Percentiles rank a stretch among this genome's conserved stretches.
Evolutionary conservation across 805 yeast genomes (phyloP).

Genomic region (Scheffersomyces ergatensis): DNA sequence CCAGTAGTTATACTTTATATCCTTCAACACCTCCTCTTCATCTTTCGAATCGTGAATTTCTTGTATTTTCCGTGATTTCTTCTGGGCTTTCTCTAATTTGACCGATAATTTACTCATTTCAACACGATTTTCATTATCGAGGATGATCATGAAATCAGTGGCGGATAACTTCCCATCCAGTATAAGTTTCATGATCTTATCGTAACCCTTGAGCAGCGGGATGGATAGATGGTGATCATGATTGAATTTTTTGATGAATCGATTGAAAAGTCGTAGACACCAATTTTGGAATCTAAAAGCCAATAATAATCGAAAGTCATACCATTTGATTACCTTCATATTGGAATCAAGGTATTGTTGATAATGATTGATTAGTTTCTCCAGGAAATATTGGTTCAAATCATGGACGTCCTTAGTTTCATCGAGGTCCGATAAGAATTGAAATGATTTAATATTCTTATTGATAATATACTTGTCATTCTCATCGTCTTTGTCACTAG

Average conservation of each 20-base stretch:
- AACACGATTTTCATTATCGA: constrained; percentile 23
- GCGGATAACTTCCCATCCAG: constrained; percentile 16
- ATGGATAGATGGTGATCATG: constrained; percentile 10
- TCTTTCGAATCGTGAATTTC: background rate
- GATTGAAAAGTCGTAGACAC: constrained; percentile 34
- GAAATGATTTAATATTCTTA: constrained; percentile 3
- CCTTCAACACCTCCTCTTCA: constrained; percentile 12
- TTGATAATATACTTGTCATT: constrained; percentile 9
- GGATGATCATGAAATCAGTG: constrained; percentile 20
- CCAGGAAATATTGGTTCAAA: background rate
- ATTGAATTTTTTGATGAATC: constrained; percentile 29
- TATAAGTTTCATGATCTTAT: constrained; percentile 21
- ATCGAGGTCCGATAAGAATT: background rate
- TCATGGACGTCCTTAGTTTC: background rate
- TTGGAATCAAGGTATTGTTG: constrained; percentile 14
- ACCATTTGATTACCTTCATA: constrained; percentile 21
- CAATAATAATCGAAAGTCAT: constrained; percentile 22
- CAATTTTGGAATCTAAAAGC: constrained; percentile 30
- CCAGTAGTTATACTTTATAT: constrained; percentile 35
- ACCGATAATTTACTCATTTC: constrained; percentile 15
- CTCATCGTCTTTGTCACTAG: background rate
- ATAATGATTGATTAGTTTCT: constrained; percentile 18
- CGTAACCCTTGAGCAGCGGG: constrained; percentile 17
- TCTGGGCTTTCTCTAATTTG: constrained; percentile 4
- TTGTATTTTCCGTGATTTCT: background rate